A percentile compares a stretch with the other conserved stretches of the same genome.
These are phyloP conservation scores for Nymphaea thermarum DNA, from an alignment of 164 flowering plant genomes.

Conservation along the genomic window DNA sequence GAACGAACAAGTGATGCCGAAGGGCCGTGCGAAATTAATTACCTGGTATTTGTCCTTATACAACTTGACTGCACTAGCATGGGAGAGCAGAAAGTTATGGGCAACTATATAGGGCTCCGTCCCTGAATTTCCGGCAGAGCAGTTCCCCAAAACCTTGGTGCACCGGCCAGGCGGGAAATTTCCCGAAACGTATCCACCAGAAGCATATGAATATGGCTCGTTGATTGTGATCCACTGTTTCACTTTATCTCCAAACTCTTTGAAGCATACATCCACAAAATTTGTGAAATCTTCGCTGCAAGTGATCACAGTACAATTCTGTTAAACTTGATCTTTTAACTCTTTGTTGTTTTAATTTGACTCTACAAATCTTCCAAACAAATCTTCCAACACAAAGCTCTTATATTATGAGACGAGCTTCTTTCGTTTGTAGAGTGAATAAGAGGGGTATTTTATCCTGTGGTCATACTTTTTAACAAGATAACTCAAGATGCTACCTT, in stretches of 20 bases:
- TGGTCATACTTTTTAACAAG: too few species aligned
- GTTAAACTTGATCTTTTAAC: too few species aligned
- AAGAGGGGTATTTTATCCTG: too few species aligned
- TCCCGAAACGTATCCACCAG: conserved; percentile 9
- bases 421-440: too few species aligned
- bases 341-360: too few species aligned
- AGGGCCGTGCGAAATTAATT: neutral
- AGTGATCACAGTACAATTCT: too few species aligned
- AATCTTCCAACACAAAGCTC: too few species aligned
- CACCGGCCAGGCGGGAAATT: conserved; percentile 16
- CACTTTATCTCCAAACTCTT: conserved; percentile 22
- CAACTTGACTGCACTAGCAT: conserved; percentile 1
- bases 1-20: too few species aligned
- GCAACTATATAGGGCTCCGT: conserved; percentile 1
- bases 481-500: too few species aligned
- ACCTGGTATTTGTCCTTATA: conserved; percentile 1
- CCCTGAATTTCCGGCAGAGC: conserved; percentile 28
- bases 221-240: conserved; percentile 24
- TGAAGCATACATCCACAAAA: conserved; percentile 13
- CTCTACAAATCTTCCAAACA: too few species aligned
- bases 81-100: neutral
- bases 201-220: conserved; percentile 14
- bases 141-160: conserved; percentile 5
- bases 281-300: too few species aligned
- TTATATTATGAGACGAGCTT: too few species aligned